Conservation (phyloP, 1,284 basidiomycete species). For the Ustilago lituana region DNA sequence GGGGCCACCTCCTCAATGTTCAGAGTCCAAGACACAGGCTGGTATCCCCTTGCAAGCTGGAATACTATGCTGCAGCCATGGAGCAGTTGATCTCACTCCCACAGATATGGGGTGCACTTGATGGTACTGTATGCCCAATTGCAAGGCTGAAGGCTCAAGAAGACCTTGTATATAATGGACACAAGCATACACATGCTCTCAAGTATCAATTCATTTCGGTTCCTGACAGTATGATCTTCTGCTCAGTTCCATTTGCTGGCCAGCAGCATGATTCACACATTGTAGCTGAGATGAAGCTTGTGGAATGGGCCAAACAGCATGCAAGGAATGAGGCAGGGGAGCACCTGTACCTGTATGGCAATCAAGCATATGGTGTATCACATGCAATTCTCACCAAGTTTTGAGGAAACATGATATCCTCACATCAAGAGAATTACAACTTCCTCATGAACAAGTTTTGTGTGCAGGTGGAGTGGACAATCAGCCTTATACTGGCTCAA, state of each 20-base stretch:
- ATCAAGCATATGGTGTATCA: background rate
- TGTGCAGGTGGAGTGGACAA: background rate
- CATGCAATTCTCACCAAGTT: too few species aligned
- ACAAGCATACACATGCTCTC: too few species aligned
- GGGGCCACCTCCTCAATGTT: conserved; percentile 1
- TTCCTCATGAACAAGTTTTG: too few species aligned
- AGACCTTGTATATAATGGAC: too few species aligned
- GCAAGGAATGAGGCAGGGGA: background rate
- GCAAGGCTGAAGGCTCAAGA: conserved; percentile 2
- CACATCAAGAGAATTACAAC: too few species aligned
- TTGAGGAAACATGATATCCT: too few species aligned
- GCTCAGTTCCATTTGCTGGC: background rate
- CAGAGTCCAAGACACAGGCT: background rate
- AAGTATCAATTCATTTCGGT: too few species aligned
- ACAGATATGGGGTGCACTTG: conserved; percentile 7
- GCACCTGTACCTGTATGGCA: background rate
- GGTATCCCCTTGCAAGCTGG: background rate
- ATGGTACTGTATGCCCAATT: conserved; percentile 6
- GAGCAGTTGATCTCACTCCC: background rate
- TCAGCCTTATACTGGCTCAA: background rate
- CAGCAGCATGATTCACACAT: too few species aligned
- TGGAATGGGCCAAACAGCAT: background rate
- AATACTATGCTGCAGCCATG: conserved; percentile 7
- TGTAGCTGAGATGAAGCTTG: too few species aligned
- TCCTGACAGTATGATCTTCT: conserved; percentile 9